Base-by-base conservation (phyloP, 306 rosid species). In the Cicer yamashitae region DNA sequence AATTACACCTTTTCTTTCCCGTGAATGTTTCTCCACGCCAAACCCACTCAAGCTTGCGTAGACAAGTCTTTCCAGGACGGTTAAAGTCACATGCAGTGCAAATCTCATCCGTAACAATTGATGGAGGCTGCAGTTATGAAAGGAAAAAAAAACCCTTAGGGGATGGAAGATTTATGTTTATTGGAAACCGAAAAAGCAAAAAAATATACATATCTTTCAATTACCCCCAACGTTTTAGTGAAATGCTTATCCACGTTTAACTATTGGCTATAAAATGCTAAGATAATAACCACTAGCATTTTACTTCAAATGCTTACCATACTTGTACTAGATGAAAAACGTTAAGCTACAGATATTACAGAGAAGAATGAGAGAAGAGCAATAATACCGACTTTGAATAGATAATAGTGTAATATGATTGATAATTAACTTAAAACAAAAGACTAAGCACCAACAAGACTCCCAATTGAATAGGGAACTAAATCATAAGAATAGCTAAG, bases 81-180 rank as follows among this genome's bases (percentile, higher is more conserved):
- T 94, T 90, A 86, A 94, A 94, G 87, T 91, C 98, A 86, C 98
- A 94, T 61, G 98, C 97, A 82, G 98, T 94, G 85, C 98, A 91
- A 76, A 89, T 81, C 86, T 94, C 98, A 77, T 94, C 98, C 18
- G 97, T 87, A 79, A 94, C 97, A 83, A 91, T 87, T 83, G 98
- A 94, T 8, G 98, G 71, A 34, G 98, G 98, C 98, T 94, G 90
- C 76, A 88, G 82, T 71, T 57, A 80, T 67, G 77, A 68, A 84
- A 30, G 37, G 62, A 73, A 51, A 84, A 30, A 66, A 70, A 51
- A 14, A 7, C 67, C 56, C 11, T 34, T 20, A 64, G 48, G 63
- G 48, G 40, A 76, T 37, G 52, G 34, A 59, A 56, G 56, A 80
- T 67, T 38, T 59, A 72, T 67, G 67, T 76, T 70, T 47, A 59